Conservation (phyloP, 345 rosid species). For the Nephelium lappaceum region DNA sequence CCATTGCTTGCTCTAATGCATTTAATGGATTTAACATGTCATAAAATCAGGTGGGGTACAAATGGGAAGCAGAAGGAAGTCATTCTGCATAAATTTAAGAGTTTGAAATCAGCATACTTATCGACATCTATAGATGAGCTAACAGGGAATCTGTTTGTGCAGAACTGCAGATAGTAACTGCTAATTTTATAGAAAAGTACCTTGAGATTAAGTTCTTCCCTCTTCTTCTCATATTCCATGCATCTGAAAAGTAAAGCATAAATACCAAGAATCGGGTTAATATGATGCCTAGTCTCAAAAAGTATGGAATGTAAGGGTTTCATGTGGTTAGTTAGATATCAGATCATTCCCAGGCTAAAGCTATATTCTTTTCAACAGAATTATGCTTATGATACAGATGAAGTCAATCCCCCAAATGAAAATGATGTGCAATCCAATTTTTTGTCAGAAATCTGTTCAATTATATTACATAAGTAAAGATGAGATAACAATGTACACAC, state of each 20-base stretch:
- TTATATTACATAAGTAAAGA: neutral
- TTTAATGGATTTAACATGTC: neutral
- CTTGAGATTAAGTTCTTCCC: slow-evolving; percentile 61
- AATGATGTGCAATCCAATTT: neutral
- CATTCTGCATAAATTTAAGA: neutral
- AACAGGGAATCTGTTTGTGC: neutral
- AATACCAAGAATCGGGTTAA: neutral
- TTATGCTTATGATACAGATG: neutral
- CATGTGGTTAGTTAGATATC: neutral
- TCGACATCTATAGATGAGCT: neutral
- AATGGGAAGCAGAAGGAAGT: neutral
- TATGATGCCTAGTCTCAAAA: neutral
- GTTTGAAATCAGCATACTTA: neutral
- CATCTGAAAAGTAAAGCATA: slow-evolving; percentile 48
- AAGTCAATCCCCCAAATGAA: slow-evolving; percentile 2
- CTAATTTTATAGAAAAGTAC: slow-evolving; percentile 34
- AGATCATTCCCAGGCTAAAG: neutral
- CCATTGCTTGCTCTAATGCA: neutral
- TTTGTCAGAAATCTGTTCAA: neutral
- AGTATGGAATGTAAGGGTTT: neutral
- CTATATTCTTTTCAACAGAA: neutral
- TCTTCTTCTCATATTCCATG: slow-evolving; percentile 59
- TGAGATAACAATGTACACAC: slow-evolving; percentile 4
- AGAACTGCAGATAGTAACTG: neutral
- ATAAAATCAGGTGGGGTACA: neutral